Evolutionary conservation across 2,329 filamentous ascomycete species (phyloP), one percentile per base, ranked within the genome.

Genomic region (Epichloe uncinata): DNA sequence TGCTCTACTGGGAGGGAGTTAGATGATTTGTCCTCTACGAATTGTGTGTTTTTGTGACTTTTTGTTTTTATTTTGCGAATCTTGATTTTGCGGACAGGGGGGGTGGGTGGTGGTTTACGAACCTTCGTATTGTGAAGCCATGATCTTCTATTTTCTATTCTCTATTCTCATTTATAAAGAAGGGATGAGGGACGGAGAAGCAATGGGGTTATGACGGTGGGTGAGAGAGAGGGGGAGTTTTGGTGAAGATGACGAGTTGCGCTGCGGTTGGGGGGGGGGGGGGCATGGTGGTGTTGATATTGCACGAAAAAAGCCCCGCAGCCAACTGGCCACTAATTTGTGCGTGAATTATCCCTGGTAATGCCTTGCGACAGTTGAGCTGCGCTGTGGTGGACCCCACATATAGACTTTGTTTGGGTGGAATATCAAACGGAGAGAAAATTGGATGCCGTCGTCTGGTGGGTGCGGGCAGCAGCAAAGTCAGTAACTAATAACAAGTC

Each of bases 81-180:
- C 18, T 42, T 11, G 11, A 9, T 7, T n/a, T 30, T n/a, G 22
- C 18, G 36, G 20, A 40, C 6, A 12, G 16, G 16, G 26, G 13
- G n/a, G n/a, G n/a, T n/a, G n/a, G n/a, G n/a, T n/a, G 22, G 36
- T 50, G 47, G 47, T 51, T 48, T 51, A 37, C 44, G 33, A 12
- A 49, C 77, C 68, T 70, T 80, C 77, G 63, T 80, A 80, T 57
- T 75, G 76, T 16, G 71, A 78, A 46, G 75, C 67, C 76, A 79
- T 22, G 22, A 22, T 22, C 2, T 22, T 22, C 22, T 22, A 22
- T 30, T 9, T 30, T 30, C 26, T 30, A 9, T 30, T 30, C 4
- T 30, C 26, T 30, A 3, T 30, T 30, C 26, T 30, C 26, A 30
- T 42, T 45, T 16, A n/a, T 20, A 38, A 36, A n/a, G 34, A 34